Conservation (phyloP, 2,329 filamentous ascomycete species). For the Chrysoporthe deuterocubensis region DNA sequence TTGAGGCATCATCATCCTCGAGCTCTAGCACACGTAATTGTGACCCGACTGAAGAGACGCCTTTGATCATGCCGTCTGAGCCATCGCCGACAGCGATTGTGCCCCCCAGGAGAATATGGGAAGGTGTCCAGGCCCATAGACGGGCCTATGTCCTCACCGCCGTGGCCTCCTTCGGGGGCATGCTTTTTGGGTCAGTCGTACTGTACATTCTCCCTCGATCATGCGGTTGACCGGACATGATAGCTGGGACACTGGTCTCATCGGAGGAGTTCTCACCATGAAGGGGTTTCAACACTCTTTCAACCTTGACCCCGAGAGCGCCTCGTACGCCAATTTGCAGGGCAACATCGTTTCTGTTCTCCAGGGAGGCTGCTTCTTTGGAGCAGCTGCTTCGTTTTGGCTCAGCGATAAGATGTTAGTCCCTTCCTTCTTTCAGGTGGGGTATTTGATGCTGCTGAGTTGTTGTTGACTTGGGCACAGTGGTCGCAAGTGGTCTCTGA, state of each 20-base stretch:
- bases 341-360: slow-evolving; percentile 45
- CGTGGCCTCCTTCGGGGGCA: slow-evolving; percentile 28
- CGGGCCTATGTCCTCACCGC: slow-evolving; percentile 24
- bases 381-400: slow-evolving; percentile 39
- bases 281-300: slow-evolving; percentile 28
- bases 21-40: neutral
- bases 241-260: slow-evolving; percentile 28
- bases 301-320: slow-evolving; percentile 23
- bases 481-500: slow-evolving; percentile 25
- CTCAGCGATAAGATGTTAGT: slow-evolving; percentile 56
- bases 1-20: neutral
- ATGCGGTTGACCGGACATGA: neutral
- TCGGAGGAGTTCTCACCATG: slow-evolving; percentile 29
- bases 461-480: neutral
- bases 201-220: too few relatives aligned
- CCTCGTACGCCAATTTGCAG: slow-evolving; percentile 22
- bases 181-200: slow-evolving; percentile 25
- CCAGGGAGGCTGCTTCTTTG: slow-evolving; percentile 30
- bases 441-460: neutral
- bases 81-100: neutral
- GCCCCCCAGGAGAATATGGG: slow-evolving; percentile 18
- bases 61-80: slow-evolving; percentile 14
- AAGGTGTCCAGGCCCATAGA: slow-evolving; percentile 21
- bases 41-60: slow-evolving; percentile 11
- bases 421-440: too few relatives aligned